A percentile compares a stretch with the other conserved stretches of the same genome.
phyloP scores from a whole-genome alignment of 306 rosid species.

The Spatholobus suberectus region DNA sequence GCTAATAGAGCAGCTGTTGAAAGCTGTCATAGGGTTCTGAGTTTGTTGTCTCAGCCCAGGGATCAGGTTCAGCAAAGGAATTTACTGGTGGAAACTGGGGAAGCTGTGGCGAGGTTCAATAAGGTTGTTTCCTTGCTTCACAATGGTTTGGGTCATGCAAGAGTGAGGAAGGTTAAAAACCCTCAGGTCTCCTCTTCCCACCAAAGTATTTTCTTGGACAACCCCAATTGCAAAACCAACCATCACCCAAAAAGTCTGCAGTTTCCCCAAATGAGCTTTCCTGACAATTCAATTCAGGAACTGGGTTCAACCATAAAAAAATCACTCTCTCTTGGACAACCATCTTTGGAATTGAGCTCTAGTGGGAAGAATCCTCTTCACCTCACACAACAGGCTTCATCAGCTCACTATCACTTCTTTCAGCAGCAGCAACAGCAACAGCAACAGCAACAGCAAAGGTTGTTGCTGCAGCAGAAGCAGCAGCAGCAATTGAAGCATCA shows the following conservation, averaged over 20 bases:
- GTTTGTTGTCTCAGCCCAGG: slow-evolving; percentile 67
- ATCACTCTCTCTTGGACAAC: slow-evolving; percentile 62
- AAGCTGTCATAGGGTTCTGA: slow-evolving; percentile 80
- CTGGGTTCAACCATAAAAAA: slow-evolving; percentile 51
- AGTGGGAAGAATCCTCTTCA: slow-evolving; percentile 78
- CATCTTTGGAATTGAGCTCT: slow-evolving; percentile 73
- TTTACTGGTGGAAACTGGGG: slow-evolving; percentile 78
- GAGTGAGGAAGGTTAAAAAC: slow-evolving; percentile 71
- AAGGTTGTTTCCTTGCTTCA: slow-evolving; percentile 85
- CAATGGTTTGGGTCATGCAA: slow-evolving; percentile 82
- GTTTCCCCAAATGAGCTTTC: slow-evolving; percentile 56
- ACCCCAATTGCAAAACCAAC: slow-evolving; percentile 57
- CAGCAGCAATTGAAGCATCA: slow-evolving; percentile 74
- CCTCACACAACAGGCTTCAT: slow-evolving; percentile 56
- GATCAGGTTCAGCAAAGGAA: slow-evolving; percentile 69
- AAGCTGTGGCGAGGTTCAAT: slow-evolving; percentile 85
- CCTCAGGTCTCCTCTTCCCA: slow-evolving; percentile 65
- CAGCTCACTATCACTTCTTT: slow-evolving; percentile 64
- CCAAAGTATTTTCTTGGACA: slow-evolving; percentile 69
- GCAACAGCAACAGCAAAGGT: slow-evolving; percentile 74
- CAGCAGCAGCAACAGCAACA: slow-evolving; percentile 88
- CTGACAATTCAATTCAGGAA: slow-evolving; percentile 67
- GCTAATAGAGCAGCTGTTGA: slow-evolving; percentile 84
- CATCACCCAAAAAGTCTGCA: slow-evolving; percentile 52
- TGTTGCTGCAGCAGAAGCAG: slow-evolving; percentile 68